These are phyloP conservation scores for Neopestalotiopsis sp. DNA, from an alignment of 2,329 filamentous ascomycete species.

Conservation along the genomic window DNA sequence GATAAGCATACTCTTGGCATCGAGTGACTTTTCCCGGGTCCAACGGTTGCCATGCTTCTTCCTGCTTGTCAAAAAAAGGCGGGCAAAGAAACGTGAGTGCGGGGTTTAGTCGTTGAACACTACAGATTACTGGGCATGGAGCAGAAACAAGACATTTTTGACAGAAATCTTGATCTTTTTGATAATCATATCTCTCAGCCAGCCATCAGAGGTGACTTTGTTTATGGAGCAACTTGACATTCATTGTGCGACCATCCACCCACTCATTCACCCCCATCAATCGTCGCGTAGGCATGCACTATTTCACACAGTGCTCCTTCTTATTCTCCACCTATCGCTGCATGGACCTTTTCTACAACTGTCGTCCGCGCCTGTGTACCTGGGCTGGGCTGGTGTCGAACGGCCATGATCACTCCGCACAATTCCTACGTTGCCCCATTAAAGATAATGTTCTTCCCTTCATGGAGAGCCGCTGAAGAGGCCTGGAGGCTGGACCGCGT, in stretches of 20 bases:
- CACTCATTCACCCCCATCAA: no score
- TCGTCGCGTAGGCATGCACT: background rate
- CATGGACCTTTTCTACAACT: background rate
- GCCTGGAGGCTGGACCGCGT: background rate
- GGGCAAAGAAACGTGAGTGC: no score
- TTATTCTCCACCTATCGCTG: background rate
- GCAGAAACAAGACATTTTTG: background rate
- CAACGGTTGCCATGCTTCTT: slow-evolving; percentile 1
- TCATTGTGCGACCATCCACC: no score
- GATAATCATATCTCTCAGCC: background rate
- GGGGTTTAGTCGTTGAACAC: no score
- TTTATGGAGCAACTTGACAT: no score
- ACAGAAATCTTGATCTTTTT: background rate
- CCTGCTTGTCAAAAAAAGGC: no score
- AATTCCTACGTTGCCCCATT: background rate
- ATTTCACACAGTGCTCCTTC: background rate
- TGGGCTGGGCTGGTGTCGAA: background rate
- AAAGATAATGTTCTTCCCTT: background rate
- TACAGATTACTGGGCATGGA: no score
- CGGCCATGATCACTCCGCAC: background rate
- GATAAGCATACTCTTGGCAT: slow-evolving; percentile 15
- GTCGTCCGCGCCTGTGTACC: background rate
- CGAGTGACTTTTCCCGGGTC: slow-evolving; percentile 4
- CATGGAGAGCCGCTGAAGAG: background rate
- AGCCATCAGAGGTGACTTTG: no score